Percentiles rank a stretch among this genome's conserved stretches.
phyloP scores from a whole-genome alignment of 345 rosid genomes.

The Cardamine occulta region DNA sequence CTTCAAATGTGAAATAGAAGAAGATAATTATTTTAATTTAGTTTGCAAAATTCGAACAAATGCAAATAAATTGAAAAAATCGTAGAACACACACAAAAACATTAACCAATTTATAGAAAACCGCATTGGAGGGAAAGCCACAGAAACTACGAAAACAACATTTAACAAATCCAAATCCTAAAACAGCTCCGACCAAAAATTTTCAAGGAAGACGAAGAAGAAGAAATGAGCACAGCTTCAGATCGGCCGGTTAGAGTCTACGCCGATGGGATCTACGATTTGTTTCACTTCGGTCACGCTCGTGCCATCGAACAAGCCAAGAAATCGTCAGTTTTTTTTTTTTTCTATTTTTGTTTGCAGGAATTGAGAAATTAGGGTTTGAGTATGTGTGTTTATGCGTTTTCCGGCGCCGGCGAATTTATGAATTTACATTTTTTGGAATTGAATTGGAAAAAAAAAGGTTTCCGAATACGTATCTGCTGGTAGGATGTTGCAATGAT shows the following conservation, averaged over 20 bases:
- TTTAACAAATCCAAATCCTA: not conserved
- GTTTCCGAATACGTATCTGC: slow-evolving; percentile 65
- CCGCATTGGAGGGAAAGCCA: slow-evolving; percentile 45
- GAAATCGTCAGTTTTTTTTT: slow-evolving; percentile 47
- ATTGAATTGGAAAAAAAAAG: slow-evolving; percentile 19
- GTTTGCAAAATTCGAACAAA: not conserved
- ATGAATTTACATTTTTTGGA: not conserved
- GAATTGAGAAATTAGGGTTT: not conserved
- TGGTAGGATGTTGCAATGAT: slow-evolving; percentile 77
- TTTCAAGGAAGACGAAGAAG: not conserved
- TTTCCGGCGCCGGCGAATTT: slow-evolving; percentile 1
- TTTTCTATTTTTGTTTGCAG: not conserved
- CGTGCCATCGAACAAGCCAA: slow-evolving; percentile 76
- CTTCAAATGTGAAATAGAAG: not conserved
- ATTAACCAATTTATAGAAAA: slow-evolving; percentile 24
- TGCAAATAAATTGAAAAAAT: not conserved
- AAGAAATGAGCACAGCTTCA: not conserved
- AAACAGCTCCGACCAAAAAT: not conserved
- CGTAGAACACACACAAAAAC: not conserved
- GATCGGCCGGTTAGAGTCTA: slow-evolving; percentile 57
- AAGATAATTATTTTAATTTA: not conserved
- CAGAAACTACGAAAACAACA: slow-evolving; percentile 13
- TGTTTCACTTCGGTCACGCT: slow-evolving; percentile 75
- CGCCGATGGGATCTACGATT: slow-evolving; percentile 74
- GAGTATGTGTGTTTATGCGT: not conserved